Evolutionary conservation across 129 eudicot genomes (phyloP), one percentile per base, ranked within the genome.

Genomic region (Pittosporum tobira): DNA sequence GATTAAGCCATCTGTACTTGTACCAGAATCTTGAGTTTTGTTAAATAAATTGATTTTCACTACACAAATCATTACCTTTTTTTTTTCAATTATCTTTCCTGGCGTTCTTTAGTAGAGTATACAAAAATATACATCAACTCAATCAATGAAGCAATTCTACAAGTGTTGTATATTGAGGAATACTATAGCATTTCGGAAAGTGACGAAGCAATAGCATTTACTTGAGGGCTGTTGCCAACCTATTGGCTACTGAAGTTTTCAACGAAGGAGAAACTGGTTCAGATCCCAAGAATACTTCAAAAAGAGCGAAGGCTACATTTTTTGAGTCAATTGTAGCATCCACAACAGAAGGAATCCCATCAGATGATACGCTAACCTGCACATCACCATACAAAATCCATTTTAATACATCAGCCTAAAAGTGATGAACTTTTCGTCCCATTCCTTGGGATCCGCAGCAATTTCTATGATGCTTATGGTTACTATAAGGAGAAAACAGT

Each of bases 261-360:
- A 90, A 73, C 28, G 98, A 43, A 47, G 95, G 95, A 59, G 95
- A 90, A 71, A 90, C 98, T 4, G 95, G 79, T 19, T 68, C 76
- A 51, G 71, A 51, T 31, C 98, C 98, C 61, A 90, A 75, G 68
- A 85, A 90, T 20, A 90, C 95, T 56, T 90, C 94, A 76, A 77
- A 90, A 40, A 90, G 83, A 34, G 98, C 84, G 45, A 60, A 59
- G 27, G 94, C 64, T 36, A 82, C 95, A 44, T 82, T 82, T 64
- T 57, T 44, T 65, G 93, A 85, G 50, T 77, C 79, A 47, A 86
- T 79, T 59, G 84, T 77, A 47, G 85, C 95, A 59, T 89, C 95
- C 44, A 76, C 62, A 29, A 66, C 51, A 20, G 80, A 75, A 64
- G 97, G 89, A 48, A 59, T 59, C 57, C 79, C 89, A 21, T 78